Evolutionary conservation across 2,329 filamentous ascomycete genomes (phyloP), one percentile per base, ranked within the genome.

Genomic region (Zasmidium cellare): DNA sequence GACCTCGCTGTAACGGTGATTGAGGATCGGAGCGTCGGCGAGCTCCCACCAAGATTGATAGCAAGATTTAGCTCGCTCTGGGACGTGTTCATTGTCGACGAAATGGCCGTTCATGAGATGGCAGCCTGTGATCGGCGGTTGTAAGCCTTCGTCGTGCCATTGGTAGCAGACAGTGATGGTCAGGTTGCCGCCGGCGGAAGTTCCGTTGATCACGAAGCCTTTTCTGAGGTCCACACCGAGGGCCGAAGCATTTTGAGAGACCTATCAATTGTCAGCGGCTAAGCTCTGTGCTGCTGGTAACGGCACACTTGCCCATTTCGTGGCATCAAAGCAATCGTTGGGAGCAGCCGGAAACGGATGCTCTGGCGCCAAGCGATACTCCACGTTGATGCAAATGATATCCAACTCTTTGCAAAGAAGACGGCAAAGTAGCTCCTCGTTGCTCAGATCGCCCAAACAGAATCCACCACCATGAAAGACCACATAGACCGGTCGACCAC

Each of bases 141-240:
- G 71, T 1, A 79, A 64, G 7, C 70, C 66, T 23, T 78, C 71
- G 49, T 80, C 75, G 0, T 76, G 68, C 0, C 74, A 73, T 0
- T 76, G 66, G 58, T 79, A 78, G 1, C 71, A 63, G 2, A 77
- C 62, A 1, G 76, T 70, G 2, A 75, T 72, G 6, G 71, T 58
- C 18, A 79, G 66, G 51, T 77, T 78, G 11, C 71, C 76, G 14
- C 77, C 78, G 2, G 80, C 79, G 2, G 75, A 79, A 1, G 73
- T 73, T 0, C 80, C 80, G n/a, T 78, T 79, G 6, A 81, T 57
- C 7, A 82, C 59, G 59, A 82, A 82, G 0, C 79, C 80, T 3
- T 70, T 69, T 73, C 73, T 53, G 1, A 65, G 51, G 22, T 53
- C 25, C 2, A 24, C 14, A 3, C 22, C 12, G 3, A 49, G 9